Evolutionary conservation across 352 stramenopile species (phyloP).

Genomic region (Elongisporangium senticosum): DNA sequence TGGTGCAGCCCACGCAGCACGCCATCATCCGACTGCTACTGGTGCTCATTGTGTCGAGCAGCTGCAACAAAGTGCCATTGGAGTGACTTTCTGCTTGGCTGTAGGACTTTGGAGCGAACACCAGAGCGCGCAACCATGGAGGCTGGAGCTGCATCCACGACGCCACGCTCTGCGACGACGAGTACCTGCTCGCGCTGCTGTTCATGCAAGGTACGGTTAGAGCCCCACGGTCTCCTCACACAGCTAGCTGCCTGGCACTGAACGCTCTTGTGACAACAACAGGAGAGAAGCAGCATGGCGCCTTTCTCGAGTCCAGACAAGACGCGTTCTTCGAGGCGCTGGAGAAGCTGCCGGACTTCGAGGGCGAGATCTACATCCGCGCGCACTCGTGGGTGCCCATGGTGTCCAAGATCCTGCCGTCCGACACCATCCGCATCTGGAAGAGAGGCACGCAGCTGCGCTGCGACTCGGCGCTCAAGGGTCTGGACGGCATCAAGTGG

Average conservation of each 20-base stretch:
- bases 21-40: constrained; percentile 57
- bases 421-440: constrained; percentile 62
- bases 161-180: constrained; percentile 65
- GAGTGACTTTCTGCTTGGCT: constrained; percentile 1
- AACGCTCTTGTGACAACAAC: neutral
- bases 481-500: constrained; percentile 69
- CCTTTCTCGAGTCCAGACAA: constrained; percentile 36
- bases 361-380: constrained; percentile 75
- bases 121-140: constrained; percentile 27
- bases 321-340: constrained; percentile 57
- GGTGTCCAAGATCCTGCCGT: constrained; percentile 73
- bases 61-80: neutral
- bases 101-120: constrained; percentile 31
- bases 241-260: neutral
- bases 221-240: neutral
- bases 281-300: constrained; percentile 60
- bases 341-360: constrained; percentile 68
- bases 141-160: constrained; percentile 80
- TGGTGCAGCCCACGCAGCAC: constrained; percentile 56
- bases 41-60: constrained; percentile 14
- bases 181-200: constrained; percentile 65
- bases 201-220: constrained; percentile 35
- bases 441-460: constrained; percentile 68
- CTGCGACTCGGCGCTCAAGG: constrained; percentile 68
- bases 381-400: constrained; percentile 78